Conservation (phyloP, 1,284 basidiomycete genomes). For the Coniophora puteana region DNA sequence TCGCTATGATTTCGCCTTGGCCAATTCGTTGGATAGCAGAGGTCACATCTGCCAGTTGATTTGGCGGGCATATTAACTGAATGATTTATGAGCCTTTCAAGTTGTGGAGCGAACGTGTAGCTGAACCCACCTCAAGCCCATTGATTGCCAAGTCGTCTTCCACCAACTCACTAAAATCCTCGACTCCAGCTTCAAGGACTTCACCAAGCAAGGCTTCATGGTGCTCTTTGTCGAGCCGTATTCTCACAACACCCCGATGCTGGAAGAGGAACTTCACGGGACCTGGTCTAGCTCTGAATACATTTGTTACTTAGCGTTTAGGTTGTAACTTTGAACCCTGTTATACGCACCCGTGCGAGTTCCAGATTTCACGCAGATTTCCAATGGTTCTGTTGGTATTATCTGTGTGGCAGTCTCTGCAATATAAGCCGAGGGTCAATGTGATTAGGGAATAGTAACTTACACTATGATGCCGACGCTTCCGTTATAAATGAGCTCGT, state of each 20-base stretch:
- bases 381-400: slow-evolving; percentile 71
- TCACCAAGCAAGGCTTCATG: slow-evolving; percentile 42
- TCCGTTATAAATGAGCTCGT: slow-evolving; percentile 72
- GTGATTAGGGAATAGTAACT: slow-evolving; percentile 23
- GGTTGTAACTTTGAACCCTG: background rate
- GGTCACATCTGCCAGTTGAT: slow-evolving; percentile 42
- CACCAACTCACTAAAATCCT: slow-evolving; percentile 45
- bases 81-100: no score
- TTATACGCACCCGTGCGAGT: slow-evolving; percentile 49
- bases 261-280: slow-evolving; percentile 79
- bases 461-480: slow-evolving; percentile 76
- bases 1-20: slow-evolving; percentile 41
- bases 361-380: slow-evolving; percentile 59
- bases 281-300: slow-evolving; percentile 59
- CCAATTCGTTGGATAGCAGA: slow-evolving; percentile 18
- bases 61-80: slow-evolving; percentile 58
- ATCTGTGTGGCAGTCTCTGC: slow-evolving; percentile 75
- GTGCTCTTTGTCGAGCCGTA: slow-evolving; percentile 45
- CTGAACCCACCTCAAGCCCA: slow-evolving; percentile 40
- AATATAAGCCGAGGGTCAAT: no score
- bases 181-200: slow-evolving; percentile 53
- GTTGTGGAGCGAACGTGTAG: background rate
- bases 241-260: slow-evolving; percentile 60
- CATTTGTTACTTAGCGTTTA: background rate
- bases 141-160: slow-evolving; percentile 24